A percentile compares a stretch with the other conserved stretches of the same genome.
Conservation (phyloP, 2,329 filamentous ascomycete genomes). For the Colletotrichum coccodes region DNA sequence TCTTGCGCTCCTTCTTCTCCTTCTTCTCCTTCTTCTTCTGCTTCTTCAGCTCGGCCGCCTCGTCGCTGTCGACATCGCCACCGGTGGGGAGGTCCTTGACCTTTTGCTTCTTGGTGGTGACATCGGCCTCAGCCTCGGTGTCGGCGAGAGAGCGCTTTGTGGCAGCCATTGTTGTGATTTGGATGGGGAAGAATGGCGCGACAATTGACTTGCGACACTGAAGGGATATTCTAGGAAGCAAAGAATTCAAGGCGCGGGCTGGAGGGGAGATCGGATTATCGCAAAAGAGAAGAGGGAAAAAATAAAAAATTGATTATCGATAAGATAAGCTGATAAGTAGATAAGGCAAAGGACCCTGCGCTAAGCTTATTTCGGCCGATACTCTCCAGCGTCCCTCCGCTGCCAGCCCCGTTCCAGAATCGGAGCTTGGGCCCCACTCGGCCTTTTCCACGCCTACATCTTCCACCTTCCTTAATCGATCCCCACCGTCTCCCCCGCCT, state of each 20-base stretch:
- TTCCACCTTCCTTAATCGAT: conserved; percentile 11
- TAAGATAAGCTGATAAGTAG: not conserved
- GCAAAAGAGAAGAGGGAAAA: not conserved
- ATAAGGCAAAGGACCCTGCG: not conserved
- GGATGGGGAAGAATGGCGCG: not conserved
- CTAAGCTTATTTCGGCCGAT: conserved; percentile 6
- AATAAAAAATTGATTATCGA: conserved; percentile 26
- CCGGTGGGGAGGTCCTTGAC: conserved; percentile 40
- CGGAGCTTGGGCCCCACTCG: conserved; percentile 18
- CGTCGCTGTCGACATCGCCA: conserved; percentile 31
- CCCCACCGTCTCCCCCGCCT: conserved; percentile 6
- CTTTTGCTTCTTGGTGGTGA: conserved; percentile 53
- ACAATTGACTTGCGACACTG: not conserved
- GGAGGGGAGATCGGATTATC: not conserved
- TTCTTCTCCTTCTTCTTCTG: conserved; percentile 53
- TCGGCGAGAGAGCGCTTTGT: conserved; percentile 49
- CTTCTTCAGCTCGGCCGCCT: conserved; percentile 45
- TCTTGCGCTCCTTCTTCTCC: conserved; percentile 47
- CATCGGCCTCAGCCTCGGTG: conserved; percentile 44
- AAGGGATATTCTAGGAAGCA: not conserved
- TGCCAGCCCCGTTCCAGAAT: conserved; percentile 1
- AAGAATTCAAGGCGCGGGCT: not conserved
- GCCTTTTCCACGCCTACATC: not conserved
- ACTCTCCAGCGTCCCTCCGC: not conserved
- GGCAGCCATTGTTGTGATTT: conserved; percentile 46